phyloP scores from a whole-genome alignment of 2,329 filamentous ascomycete genomes.

The Pseudogymnoascus sp. region DNA sequence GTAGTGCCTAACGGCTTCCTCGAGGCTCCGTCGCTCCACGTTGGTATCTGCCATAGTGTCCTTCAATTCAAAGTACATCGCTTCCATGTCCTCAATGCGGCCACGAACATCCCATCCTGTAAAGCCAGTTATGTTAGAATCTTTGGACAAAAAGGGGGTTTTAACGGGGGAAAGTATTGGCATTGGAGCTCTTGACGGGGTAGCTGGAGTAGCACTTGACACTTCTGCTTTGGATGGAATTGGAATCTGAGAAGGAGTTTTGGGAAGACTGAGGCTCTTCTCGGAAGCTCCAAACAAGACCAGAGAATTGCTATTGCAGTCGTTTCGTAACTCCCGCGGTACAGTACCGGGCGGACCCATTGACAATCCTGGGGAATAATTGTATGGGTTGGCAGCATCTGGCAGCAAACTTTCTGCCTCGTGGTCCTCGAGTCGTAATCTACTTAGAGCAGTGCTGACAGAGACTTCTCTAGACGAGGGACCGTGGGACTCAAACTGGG shows the following conservation, averaged over 20 bases:
- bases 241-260: constrained; percentile 29
- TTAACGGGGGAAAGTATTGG: constrained; percentile 32
- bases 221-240: constrained; percentile 23
- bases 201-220: constrained; percentile 17
- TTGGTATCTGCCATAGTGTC: constrained; percentile 63
- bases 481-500: constrained; percentile 11
- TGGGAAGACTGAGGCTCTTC: constrained; percentile 13
- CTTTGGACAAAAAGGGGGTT: constrained; percentile 55
- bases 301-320: constrained; percentile 19
- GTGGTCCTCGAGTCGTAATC: constrained; percentile 23
- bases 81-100: constrained; percentile 68
- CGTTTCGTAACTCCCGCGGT: constrained; percentile 16
- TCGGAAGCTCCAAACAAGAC: constrained; percentile 19
- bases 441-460: constrained; percentile 30
- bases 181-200: constrained; percentile 35
- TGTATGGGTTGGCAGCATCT: neutral
- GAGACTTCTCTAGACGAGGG: constrained; percentile 30
- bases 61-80: constrained; percentile 62
- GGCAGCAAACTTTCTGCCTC: constrained; percentile 3
- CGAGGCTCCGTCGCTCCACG: constrained; percentile 58
- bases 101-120: constrained; percentile 74
- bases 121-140: constrained; percentile 60
- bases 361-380: neutral
- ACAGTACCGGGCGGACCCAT: constrained; percentile 12
- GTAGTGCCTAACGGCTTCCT: constrained; percentile 65